These are phyloP conservation scores for Auriculariales sp. DNA, from an alignment of 768 basidiomycete genomes.

Conservation along the genomic window DNA sequence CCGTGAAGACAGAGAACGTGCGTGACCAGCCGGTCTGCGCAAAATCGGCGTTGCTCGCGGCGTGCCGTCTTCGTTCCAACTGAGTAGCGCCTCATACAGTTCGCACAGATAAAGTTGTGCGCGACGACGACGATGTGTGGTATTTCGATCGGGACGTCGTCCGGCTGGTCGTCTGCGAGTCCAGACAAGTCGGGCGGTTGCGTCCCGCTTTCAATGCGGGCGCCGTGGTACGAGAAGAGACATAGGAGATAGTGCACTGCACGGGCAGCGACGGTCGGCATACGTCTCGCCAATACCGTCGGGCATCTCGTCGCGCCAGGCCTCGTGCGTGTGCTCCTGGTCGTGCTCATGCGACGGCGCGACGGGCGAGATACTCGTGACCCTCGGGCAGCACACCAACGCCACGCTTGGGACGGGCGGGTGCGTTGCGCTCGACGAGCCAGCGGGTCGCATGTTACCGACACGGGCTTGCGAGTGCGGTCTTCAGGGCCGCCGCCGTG, in stretches of 20 bases:
- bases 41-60: not conserved
- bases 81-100: constrained; percentile 3
- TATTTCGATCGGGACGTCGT: constrained; percentile 5
- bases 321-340: too few relatives aligned
- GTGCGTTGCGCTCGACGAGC: not conserved
- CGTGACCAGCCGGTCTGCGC: constrained; percentile 2
- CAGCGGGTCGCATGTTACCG: too few relatives aligned
- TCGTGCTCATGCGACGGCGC: too few relatives aligned
- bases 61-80: not conserved
- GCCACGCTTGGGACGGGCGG: not conserved
- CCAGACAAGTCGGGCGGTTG: not conserved
- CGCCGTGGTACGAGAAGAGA: not conserved
- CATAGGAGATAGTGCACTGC: not conserved
- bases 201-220: not conserved
- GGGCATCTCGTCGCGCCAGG: not conserved
- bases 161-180: not conserved
- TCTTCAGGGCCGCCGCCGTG: not conserved
- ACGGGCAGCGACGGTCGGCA: not conserved
- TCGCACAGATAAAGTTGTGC: constrained; percentile 1
- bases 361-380: not conserved
- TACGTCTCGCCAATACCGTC: not conserved
- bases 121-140: constrained; percentile 4
- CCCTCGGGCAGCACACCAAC: not conserved
- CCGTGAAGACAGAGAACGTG: not conserved
- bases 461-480: not conserved